phyloP scores from a whole-genome alignment of 805 yeast genomes.

The Saccharomyces kudriavzevii region DNA sequence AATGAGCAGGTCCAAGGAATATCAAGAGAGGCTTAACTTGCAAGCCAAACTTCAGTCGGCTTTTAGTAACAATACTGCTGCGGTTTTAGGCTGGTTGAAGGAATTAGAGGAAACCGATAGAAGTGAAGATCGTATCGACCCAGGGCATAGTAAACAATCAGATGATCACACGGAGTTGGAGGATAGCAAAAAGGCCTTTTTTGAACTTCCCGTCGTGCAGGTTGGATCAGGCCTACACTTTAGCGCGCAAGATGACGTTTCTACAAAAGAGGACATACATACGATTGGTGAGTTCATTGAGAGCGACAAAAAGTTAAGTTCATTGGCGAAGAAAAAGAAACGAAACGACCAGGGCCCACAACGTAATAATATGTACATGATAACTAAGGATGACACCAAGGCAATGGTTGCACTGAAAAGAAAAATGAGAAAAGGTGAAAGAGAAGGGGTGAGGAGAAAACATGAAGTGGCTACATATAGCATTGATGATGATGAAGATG shows the following conservation, averaged over 20 bases:
- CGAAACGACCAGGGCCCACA: slow-evolving; percentile 5
- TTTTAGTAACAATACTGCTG: slow-evolving; percentile 15
- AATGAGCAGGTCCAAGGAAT: slow-evolving; percentile 30
- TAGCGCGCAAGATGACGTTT: slow-evolving; percentile 1
- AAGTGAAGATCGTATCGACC: background rate
- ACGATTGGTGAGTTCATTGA: slow-evolving; percentile 31
- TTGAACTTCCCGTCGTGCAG: slow-evolving; percentile 28
- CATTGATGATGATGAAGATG: slow-evolving; percentile 15
- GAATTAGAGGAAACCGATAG: slow-evolving; percentile 2
- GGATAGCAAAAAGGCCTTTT: slow-evolving; percentile 20
- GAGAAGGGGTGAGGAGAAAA: slow-evolving; percentile 8
- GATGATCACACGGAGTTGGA: slow-evolving; percentile 7
- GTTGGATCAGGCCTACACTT: slow-evolving; percentile 28
- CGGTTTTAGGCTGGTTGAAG: slow-evolving; percentile 25
- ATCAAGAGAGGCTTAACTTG: slow-evolving; percentile 27
- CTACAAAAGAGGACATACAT: slow-evolving; percentile 20
- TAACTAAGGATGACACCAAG: slow-evolving; percentile 27
- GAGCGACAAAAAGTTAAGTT: slow-evolving; percentile 27
- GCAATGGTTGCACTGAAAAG: slow-evolving; percentile 31
- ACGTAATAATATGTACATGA: slow-evolving; percentile 18
- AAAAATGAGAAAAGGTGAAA: slow-evolving; percentile 23
- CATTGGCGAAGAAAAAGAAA: slow-evolving; percentile 27
- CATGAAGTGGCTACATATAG: background rate
- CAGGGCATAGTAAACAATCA: background rate
- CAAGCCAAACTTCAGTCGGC: slow-evolving; percentile 28